These are phyloP conservation scores for Phyllosticta ampelicida DNA, from an alignment of 2,329 filamentous ascomycete species.

Conservation along the genomic window DNA sequence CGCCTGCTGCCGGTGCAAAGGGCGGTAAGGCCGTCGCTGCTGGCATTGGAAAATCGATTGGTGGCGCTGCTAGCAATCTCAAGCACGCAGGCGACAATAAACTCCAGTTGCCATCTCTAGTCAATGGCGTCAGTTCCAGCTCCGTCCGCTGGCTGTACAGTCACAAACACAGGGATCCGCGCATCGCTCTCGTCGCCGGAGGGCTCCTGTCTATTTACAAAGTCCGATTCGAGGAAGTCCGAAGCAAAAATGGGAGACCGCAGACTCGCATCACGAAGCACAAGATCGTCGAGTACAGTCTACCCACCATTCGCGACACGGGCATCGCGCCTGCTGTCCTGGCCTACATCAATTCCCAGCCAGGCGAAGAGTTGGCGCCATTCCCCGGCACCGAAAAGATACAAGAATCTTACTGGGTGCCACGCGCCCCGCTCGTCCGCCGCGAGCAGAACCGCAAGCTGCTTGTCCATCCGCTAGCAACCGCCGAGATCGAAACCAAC, in stretches of 20 bases:
- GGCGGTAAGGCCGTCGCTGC: constrained; percentile 62
- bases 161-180: constrained; percentile 30
- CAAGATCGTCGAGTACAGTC: constrained; percentile 55
- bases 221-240: constrained; percentile 40
- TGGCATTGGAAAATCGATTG: constrained; percentile 63
- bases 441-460: background rate
- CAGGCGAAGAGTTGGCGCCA: constrained; percentile 15
- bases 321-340: constrained; percentile 25
- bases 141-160: constrained; percentile 57
- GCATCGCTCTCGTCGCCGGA: constrained; percentile 52
- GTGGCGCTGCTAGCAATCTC: constrained; percentile 54
- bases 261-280: constrained; percentile 41
- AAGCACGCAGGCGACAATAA: constrained; percentile 68
- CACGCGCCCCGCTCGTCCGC: constrained; percentile 1
- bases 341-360: constrained; percentile 21
- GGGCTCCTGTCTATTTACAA: constrained; percentile 58
- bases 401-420: constrained; percentile 5
- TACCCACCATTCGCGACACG: constrained; percentile 53
- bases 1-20: constrained; percentile 43
- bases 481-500: constrained; percentile 92
- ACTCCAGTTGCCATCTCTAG: constrained; percentile 52
- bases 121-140: constrained; percentile 42
- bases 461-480: constrained; percentile 35
- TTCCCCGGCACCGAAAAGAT: constrained; percentile 3
- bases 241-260: constrained; percentile 17